Conservation (phyloP, 1,284 basidiomycete genomes). For the Tilletia caries region DNA sequence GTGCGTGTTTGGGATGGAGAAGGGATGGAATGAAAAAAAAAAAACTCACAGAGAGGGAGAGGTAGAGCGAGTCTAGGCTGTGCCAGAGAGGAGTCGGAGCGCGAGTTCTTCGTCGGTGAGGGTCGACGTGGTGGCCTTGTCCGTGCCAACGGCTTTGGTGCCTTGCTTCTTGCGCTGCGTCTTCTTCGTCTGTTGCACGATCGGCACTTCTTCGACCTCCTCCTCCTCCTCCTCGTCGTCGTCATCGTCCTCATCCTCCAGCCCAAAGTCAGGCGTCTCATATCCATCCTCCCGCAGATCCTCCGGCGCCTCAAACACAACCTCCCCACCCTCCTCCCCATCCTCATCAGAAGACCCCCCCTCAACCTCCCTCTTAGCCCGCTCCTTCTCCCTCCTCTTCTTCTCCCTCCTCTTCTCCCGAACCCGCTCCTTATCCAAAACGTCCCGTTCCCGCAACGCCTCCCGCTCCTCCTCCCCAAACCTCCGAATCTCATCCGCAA, state of each 20-base stretch:
- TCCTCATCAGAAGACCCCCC: slow-evolving; percentile 41
- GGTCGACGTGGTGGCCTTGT: background rate
- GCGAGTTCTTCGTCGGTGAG: slow-evolving; percentile 18
- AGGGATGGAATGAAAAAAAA: background rate
- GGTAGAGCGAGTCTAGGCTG: background rate
- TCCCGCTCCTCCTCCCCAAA: slow-evolving; percentile 69
- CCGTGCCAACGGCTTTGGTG: background rate
- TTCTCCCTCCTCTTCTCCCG: slow-evolving; percentile 47
- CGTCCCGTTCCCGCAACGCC: slow-evolving; percentile 74
- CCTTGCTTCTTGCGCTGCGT: background rate
- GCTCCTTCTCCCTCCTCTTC: slow-evolving; percentile 77
- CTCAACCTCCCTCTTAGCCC: slow-evolving; percentile 64
- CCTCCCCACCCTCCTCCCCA: slow-evolving; percentile 55
- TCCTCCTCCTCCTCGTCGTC: slow-evolving; percentile 23
- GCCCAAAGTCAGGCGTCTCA: slow-evolving; percentile 47
- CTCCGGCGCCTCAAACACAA: slow-evolving; percentile 24
- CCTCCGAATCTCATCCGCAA: slow-evolving; percentile 72
- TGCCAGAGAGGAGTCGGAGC: slow-evolving; percentile 14
- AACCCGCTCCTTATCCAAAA: slow-evolving; percentile 46
- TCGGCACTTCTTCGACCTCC: slow-evolving; percentile 9
- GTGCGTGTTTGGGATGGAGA: too few species aligned
- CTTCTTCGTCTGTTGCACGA: background rate
- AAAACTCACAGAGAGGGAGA: background rate
- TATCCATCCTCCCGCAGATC: slow-evolving; percentile 42
- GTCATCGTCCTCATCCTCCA: slow-evolving; percentile 20